These are phyloP conservation scores for Magnaporthiopsis rhizophila DNA, from an alignment of 2,329 filamentous ascomycete genomes.

Conservation along the genomic window DNA sequence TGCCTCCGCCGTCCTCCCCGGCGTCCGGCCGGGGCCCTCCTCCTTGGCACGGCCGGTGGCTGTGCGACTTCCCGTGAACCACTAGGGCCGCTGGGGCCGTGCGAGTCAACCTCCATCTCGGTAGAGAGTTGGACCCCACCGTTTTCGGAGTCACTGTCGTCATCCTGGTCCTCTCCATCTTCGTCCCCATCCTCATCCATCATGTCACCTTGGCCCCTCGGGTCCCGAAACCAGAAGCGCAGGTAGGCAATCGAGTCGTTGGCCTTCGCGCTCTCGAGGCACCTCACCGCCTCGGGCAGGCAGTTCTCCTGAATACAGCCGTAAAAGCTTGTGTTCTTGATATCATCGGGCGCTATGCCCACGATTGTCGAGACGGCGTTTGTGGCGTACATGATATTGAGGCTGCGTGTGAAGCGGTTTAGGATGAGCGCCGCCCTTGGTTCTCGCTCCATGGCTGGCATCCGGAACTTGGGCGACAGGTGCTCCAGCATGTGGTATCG, in stretches of 20 bases:
- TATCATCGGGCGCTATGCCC: constrained; percentile 59
- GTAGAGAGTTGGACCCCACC: constrained; percentile 7
- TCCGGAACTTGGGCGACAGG: constrained; percentile 70
- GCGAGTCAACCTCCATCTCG: constrained; percentile 12
- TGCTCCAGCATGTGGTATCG: constrained; percentile 87
- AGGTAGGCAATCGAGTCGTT: constrained; percentile 89
- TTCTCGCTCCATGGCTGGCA: constrained; percentile 59
- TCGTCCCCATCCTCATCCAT: constrained; percentile 32
- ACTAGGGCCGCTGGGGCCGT: background rate
- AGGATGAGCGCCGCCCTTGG: constrained; percentile 77
- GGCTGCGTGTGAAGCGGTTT: constrained; percentile 75
- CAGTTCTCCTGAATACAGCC: constrained; percentile 77
- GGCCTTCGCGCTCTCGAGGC: constrained; percentile 76
- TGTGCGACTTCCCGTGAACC: too few relatives aligned
- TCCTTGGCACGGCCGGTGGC: too few relatives aligned
- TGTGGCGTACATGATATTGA: constrained; percentile 82
- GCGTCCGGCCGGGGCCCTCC: too few relatives aligned
- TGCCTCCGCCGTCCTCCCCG: background rate
- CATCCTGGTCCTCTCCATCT: constrained; percentile 14
- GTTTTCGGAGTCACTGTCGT: constrained; percentile 5
- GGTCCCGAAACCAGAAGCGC: constrained; percentile 77
- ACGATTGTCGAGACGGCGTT: constrained; percentile 68
- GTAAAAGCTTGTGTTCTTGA: constrained; percentile 76
- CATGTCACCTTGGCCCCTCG: constrained; percentile 37
- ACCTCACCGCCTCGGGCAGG: constrained; percentile 66